Evolutionary conservation across 1,284 basidiomycete genomes (phyloP), one percentile per base, ranked within the genome.

Genomic region (Trichosporon faecale): DNA sequence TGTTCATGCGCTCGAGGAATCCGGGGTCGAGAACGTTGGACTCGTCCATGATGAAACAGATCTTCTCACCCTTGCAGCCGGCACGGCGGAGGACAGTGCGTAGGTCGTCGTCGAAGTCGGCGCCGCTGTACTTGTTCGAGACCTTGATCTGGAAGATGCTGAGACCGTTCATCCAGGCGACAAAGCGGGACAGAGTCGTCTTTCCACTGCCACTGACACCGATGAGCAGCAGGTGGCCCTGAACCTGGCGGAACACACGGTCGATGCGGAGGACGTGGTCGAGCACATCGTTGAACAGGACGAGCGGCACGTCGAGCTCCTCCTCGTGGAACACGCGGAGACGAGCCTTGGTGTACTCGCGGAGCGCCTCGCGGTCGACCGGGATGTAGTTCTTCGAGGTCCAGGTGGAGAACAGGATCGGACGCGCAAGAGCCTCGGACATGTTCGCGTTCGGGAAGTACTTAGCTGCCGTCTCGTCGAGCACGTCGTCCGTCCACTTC

Each of bases 1-100:
- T 99, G 83, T 99, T 99, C 94, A 99, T 98, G 37, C 97, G 90
- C 82, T 99, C 97, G 72, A 99, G 85, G 87, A 99, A 98, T 68
- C 97, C 97, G 5, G 97, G 95, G 81, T 99, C 96, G 46, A 98
- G 90, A 31, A 99, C 95, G 78, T 99, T 99, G 0, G 94, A 97
- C 83, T 99, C 97, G 83, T 99, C 97, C 95, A 99, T 98, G 84
- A 99, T 98, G 87, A 99, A 99, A 81, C 95, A 98, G 52, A 99
- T 92, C 85, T 98, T 98, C 84, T 99, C 97, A 76, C 94, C 95
- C 81, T 98, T 98, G 86, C 95, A 97, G 6, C 97, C 98, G 0
- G 96, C 88, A 31, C 97, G 90, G 46, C 95, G 91, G 35, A 99
- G 89, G 1, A 99, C 94, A 0, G 90, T 92, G 33, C 97, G 90